Conservation (phyloP, 495 filamentous ascomycete species). For the Neurospora hispaniola region DNA sequence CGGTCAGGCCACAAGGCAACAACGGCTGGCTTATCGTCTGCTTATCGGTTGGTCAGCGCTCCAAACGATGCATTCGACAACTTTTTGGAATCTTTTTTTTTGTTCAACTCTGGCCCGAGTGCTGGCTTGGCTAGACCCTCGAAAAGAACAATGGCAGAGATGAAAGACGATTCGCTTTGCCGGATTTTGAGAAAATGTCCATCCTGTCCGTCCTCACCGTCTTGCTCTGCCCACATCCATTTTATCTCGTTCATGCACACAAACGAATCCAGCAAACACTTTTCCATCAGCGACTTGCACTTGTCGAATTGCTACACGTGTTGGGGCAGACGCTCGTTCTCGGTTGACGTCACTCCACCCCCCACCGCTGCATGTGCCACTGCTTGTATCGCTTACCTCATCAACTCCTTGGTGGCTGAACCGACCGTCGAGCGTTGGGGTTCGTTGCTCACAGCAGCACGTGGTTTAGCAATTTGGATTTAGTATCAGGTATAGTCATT, state of each 20-base stretch:
- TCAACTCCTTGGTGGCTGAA: neutral
- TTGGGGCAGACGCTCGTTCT: neutral
- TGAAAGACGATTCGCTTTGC: neutral
- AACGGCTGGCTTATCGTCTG: constrained; percentile 3
- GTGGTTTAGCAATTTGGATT: too few relatives aligned
- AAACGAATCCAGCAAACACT: neutral
- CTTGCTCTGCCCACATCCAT: neutral
- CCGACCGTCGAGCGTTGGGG: neutral
- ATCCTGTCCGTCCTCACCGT: neutral
- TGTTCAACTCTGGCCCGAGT: neutral
- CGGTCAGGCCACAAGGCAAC: constrained; percentile 23
- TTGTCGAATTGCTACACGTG: neutral
- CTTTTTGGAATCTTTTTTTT: neutral
- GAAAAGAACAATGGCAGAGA: neutral
- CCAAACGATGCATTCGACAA: neutral
- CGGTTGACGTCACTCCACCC: neutral
- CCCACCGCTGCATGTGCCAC: neutral
- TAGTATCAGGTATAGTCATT: too few relatives aligned
- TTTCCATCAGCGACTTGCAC: neutral
- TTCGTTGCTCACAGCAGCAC: too few relatives aligned
- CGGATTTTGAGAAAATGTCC: too few relatives aligned
- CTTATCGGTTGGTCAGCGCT: neutral
- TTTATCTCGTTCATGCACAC: neutral
- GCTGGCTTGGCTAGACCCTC: neutral
- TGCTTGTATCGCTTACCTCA: neutral